These are phyloP conservation scores for Lasiosphaeria hispida DNA, from an alignment of 495 filamentous ascomycete species.

Conservation along the genomic window DNA sequence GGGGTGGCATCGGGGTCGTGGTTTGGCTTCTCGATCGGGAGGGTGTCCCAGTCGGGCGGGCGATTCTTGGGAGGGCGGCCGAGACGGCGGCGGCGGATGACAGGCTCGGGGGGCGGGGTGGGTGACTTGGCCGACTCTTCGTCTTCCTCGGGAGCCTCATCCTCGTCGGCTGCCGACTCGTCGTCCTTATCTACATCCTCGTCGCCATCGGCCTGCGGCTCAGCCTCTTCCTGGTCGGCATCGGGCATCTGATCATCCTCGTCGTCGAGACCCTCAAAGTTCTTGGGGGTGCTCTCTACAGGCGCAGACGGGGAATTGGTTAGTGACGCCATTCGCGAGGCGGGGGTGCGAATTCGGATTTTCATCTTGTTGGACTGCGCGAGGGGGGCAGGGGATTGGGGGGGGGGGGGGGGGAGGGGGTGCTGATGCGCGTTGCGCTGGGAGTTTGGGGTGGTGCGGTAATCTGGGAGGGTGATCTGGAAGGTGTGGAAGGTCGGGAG, in stretches of 20 bases:
- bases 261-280: conserved; percentile 47
- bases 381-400: not conserved
- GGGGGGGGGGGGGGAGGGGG: not conserved
- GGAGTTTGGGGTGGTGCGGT: not conserved
- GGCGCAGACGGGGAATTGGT: conserved; percentile 3
- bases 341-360: not conserved
- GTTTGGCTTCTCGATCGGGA: conserved; percentile 56
- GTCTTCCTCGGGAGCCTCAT: conserved; percentile 38
- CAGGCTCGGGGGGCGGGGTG: conserved; percentile 56
- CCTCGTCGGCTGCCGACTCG: conserved; percentile 22
- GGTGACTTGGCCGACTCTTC: conserved; percentile 47
- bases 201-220: conserved; percentile 29
- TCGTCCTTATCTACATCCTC: conserved; percentile 28
- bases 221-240: conserved; percentile 40
- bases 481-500: conserved; percentile 2
- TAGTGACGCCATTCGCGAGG: conserved; percentile 10
- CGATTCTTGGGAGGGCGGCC: conserved; percentile 84
- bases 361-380: not conserved
- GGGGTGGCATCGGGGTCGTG: conserved; percentile 55
- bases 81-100: conserved; percentile 70
- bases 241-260: conserved; percentile 53
- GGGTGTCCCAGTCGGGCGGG: conserved; percentile 68
- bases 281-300: conserved; percentile 51
- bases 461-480: not conserved
- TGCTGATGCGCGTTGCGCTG: not conserved